Percentiles rank a stretch among this genome's conserved stretches.
phyloP scores from a whole-genome alignment of 2,329 filamentous ascomycete species.

The Dactylellina cionopaga region DNA sequence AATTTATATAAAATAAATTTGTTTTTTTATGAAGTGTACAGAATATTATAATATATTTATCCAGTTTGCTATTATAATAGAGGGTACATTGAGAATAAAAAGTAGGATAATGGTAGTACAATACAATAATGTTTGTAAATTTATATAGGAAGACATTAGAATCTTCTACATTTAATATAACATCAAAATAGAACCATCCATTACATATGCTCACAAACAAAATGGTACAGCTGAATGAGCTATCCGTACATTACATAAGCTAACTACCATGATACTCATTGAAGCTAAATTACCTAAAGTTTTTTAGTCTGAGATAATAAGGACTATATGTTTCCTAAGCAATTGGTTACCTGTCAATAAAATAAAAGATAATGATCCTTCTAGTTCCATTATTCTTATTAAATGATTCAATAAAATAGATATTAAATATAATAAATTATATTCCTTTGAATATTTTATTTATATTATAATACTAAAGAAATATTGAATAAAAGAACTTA shows the following conservation, averaged over 20 bases:
- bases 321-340: not conserved
- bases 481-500: not conserved
- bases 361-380: not conserved
- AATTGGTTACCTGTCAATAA: not conserved
- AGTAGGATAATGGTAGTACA: no score
- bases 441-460: not conserved
- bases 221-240: not conserved
- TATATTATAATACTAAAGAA: not conserved
- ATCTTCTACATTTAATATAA: no score
- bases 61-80: no score
- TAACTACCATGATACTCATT: not conserved
- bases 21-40: no score
- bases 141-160: no score
- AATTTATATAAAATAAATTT: no score
- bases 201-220: not conserved
- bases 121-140: no score
- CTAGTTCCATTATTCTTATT: not conserved
- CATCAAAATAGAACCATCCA: no score
- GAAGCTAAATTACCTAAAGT: not conserved
- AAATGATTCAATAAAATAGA: no score
- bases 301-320: not conserved
- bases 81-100: no score
- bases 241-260: not conserved
- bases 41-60: no score
- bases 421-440: not conserved